Evolutionary conservation across 495 filamentous ascomycete genomes (phyloP).

Genomic region (Daldinia vernicosa): DNA sequence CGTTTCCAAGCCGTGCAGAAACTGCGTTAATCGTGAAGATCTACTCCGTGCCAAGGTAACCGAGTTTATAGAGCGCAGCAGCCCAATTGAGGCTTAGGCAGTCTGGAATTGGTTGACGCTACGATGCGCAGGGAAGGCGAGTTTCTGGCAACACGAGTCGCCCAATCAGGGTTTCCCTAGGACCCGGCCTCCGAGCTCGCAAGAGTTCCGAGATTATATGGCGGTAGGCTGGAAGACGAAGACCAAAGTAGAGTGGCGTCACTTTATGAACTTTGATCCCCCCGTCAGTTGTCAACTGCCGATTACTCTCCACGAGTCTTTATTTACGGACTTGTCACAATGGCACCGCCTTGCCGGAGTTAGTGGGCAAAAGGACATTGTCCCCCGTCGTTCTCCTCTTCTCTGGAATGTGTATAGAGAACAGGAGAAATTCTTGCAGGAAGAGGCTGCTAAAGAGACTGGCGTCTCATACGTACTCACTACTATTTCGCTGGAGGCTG

Average conservation of each 20-base stretch:
- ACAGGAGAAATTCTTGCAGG: not conserved
- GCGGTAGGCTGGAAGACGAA: conserved; percentile 13
- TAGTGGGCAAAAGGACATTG: too few relatives aligned
- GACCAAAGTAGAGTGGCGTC: conserved; percentile 6
- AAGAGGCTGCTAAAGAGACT: not conserved
- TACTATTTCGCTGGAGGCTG: not conserved
- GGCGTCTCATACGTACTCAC: not conserved
- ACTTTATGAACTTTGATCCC: not conserved
- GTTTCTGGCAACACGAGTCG: conserved; percentile 20
- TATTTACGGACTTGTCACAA: conserved; percentile 1
- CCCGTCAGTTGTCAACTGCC: not conserved
- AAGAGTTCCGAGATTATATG: conserved; percentile 5
- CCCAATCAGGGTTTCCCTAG: conserved; percentile 7
- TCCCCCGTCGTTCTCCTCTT: not conserved
- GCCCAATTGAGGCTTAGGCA: conserved; percentile 15
- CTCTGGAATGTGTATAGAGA: not conserved
- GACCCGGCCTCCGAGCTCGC: not conserved
- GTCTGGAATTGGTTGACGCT: conserved; percentile 22
- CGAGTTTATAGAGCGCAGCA: not conserved
- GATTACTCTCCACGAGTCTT: not conserved
- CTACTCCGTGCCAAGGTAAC: conserved; percentile 5
- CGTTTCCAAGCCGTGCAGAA: conserved; percentile 15
- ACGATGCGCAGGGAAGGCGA: conserved; percentile 3
- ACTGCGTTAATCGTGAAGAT: conserved; percentile 13
- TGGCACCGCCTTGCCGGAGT: conserved; percentile 12